phyloP scores from a whole-genome alignment of 1,284 basidiomycete species.

The Bondarzewia mesenterica region DNA sequence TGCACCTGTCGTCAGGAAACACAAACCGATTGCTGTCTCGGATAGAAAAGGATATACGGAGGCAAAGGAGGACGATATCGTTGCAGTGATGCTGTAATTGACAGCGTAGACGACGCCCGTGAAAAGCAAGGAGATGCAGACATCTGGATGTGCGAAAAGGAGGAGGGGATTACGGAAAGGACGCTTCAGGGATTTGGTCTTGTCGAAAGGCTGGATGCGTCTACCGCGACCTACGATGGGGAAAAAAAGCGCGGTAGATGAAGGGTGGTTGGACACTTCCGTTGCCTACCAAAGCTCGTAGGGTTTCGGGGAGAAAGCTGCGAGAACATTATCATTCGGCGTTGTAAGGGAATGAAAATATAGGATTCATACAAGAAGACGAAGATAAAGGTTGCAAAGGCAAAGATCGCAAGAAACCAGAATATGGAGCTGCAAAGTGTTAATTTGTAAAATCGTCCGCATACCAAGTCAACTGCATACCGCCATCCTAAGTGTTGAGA shows the following conservation, averaged over 20 bases:
- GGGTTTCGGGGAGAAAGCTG: constrained; percentile 43
- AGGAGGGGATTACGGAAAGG: constrained; percentile 48
- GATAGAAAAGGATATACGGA: constrained; percentile 49
- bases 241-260: constrained; percentile 45
- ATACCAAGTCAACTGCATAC: constrained; percentile 23
- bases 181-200: constrained; percentile 19
- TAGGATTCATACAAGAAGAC: too few species aligned
- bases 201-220: constrained; percentile 20
- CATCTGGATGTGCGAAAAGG: constrained; percentile 50
- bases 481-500: constrained; percentile 59
- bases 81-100: constrained; percentile 57
- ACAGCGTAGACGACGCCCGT: constrained; percentile 52
- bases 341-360: too few species aligned
- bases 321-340: too few species aligned
- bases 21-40: constrained; percentile 60
- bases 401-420: constrained; percentile 67
- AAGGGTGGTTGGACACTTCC: constrained; percentile 42
- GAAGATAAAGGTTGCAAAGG: too few species aligned
- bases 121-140: constrained; percentile 51
- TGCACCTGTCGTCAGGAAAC: constrained; percentile 59
- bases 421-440: constrained; percentile 54
- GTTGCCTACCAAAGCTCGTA: constrained; percentile 45
- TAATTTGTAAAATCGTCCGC: background rate
- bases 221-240: constrained; percentile 36
- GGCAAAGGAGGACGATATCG: constrained; percentile 56